Evolutionary conservation across 164 flowering plant species (phyloP).

Genomic region (Vitis rotundifolia): DNA sequence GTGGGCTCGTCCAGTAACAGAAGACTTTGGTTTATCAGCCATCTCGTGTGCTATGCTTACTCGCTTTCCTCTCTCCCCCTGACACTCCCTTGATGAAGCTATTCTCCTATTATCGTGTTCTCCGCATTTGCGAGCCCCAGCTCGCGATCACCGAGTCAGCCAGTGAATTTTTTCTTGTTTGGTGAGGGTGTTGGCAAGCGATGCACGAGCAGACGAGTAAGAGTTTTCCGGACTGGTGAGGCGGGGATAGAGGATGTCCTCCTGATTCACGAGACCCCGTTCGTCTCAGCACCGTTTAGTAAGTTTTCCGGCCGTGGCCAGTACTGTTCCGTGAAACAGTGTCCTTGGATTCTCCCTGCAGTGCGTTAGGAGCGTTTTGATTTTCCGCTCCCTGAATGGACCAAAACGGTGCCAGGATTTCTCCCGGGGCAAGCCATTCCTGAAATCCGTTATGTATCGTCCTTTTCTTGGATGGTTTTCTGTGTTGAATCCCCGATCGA

Average conservation of each 20-base stretch:
- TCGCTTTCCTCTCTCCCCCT: conserved; percentile 85
- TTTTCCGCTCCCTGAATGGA: conserved; percentile 94
- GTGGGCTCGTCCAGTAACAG: conserved; percentile 88
- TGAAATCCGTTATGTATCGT: conserved; percentile 58
- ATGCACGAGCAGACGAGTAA: conserved; percentile 67
- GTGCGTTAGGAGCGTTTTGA: conserved; percentile 76
- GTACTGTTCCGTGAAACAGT: conserved; percentile 53
- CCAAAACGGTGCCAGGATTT: conserved; percentile 81
- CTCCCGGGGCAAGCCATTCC: conserved; percentile 81
- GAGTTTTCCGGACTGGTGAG: conserved; percentile 89
- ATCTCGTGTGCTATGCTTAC: conserved; percentile 89
- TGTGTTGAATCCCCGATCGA: conserved; percentile 12
- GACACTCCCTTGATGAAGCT: conserved; percentile 70
- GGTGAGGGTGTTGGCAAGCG: conserved; percentile 43
- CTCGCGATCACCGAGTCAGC: conserved; percentile 75
- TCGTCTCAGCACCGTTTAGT: conserved; percentile 33
- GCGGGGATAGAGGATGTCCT: conserved; percentile 84
- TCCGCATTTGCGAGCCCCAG: conserved; percentile 67
- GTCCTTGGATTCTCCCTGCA: conserved; percentile 68
- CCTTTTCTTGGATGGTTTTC: conserved; percentile 30
- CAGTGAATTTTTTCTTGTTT: conserved; percentile 37
- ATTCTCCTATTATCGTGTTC: conserved; percentile 75
- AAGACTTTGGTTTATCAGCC: conserved; percentile 79
- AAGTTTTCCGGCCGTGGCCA: conserved; percentile 40
- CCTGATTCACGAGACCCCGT: conserved; percentile 91